Evolutionary conservation across 2,329 filamentous ascomycete species (phyloP), one percentile per base, ranked within the genome.

Genomic region (Fusarium neocosmosporiellum): DNA sequence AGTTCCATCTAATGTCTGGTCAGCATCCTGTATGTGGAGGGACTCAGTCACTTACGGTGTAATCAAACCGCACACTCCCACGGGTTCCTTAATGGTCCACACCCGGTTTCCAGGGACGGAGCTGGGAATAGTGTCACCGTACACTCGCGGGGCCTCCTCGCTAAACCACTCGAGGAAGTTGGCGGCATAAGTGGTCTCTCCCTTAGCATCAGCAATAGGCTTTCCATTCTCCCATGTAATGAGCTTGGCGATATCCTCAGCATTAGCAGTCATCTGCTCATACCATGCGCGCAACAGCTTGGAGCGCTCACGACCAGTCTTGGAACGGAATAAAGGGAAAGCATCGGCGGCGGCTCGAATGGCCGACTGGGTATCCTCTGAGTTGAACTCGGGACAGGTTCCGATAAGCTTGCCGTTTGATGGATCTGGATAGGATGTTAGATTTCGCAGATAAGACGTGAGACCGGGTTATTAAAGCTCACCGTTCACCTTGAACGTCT

Each of bases 151-250:
- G 4, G 93, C 93, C 83, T 95, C 93, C 80, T 94, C 93, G 70
- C 89, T 90, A 81, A 95, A 95, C 93, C 93, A 95, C 82, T 94
- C 92, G 69, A 94, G 89, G 81, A 94, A 95, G 80, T 87, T 90
- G 66, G 93, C 90, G 10, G 93, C 92, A 77, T 95, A 95, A 37
- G 86, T 85, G 9, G 91, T 89, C 83, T 95, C 93, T 39, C 90
- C 91, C 79, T 89, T 90, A 37, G 93, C 91, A 79, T 95, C 93
- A 33, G 92, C 89, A 31, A 93, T 79, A 2, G 94, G 93, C 85
- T 97, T 97, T 72, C 94, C 94, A 75, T 97, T 97, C 85, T 97
- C 94, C 91, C 92, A 94, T 41, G 94, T 96, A 78, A 97, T 95
- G 70, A 97, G 87, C 69, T 87, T 94, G 9, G 94, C 93, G 34